Base-by-base conservation (phyloP, 768 basidiomycete genomes). In the Lentinula detonsa region DNA sequence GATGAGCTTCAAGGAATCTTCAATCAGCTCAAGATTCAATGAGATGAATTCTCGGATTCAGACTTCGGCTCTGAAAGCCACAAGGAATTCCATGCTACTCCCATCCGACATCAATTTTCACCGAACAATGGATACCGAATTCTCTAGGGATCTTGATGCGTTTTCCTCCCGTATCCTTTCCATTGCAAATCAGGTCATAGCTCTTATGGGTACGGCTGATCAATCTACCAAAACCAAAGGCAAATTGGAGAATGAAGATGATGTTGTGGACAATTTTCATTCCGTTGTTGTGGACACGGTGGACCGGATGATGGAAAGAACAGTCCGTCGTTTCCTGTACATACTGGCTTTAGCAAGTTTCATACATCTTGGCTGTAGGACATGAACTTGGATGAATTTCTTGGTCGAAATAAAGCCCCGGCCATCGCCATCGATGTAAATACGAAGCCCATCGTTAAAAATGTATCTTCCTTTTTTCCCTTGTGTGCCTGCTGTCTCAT, bases 91-190 rank as follows among this genome's bases (percentile, higher is more conserved):
- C 0, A 82, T 82, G 1, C 74, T 75, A 1, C 76, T 93, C 3
- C 88, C 93, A 2, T 64, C 76, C 13, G 95, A 98, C 74, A 77
- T 98, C 60, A 74, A 79, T n/a, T 98, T 95, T 72, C 92, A 97
- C 73, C 88, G 92, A 23, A 91, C 95, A 2, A 83, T 98, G 63
- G 89, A 95, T 71, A 73, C 82, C 4, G 76, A 73, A 1, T 79
- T 97, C 58, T 88, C 87, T 1, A 76, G 77, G 58, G 83, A 86
- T 45, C 73, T 97, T 39, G 95, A 98, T 67, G 71, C 68, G 3
- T 81, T 90, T 59, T 88, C 91, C 0, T 73, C 79, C 15, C 79
- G 84, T 34, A 79, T 95, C 2, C 78, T 97, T 21, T 71, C 76
- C 7, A 67, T 94, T 21, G 83, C 88, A 1, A 88, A 90, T 69